These are phyloP conservation scores for Colletotrichum sp. DNA, from an alignment of 2,329 filamentous ascomycete species.

Conservation along the genomic window DNA sequence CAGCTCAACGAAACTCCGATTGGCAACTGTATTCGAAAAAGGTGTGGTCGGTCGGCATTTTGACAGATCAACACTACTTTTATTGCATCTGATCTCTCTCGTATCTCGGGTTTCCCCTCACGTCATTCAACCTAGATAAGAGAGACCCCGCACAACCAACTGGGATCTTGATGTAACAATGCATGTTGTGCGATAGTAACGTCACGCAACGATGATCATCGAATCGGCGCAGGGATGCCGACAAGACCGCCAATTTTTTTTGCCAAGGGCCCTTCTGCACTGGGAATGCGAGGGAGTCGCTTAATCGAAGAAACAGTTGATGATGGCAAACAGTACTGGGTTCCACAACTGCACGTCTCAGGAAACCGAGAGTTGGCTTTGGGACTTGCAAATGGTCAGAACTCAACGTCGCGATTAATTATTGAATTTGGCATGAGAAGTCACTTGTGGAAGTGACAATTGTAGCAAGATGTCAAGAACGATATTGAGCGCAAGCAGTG, in stretches of 20 bases:
- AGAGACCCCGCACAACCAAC: neutral
- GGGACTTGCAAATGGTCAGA: neutral
- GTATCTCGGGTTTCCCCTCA: neutral
- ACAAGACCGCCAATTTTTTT: neutral
- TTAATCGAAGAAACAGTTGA: neutral
- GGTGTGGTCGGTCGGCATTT: neutral
- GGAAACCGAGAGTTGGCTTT: neutral
- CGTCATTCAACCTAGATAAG: neutral
- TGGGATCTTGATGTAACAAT: neutral
- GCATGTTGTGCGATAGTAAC: neutral
- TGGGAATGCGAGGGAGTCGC: fast-evolving
- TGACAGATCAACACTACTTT: neutral
- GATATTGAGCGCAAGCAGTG: neutral
- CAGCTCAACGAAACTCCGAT: neutral
- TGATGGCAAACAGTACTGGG: fast-evolving
- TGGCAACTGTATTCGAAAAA: neutral
- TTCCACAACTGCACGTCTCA: neutral
- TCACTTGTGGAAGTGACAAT: fast-evolving
- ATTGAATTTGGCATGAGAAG: neutral
- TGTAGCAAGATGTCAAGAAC: neutral
- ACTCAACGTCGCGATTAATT: neutral
- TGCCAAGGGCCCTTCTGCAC: neutral
- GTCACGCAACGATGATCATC: neutral
- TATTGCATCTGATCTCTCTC: neutral
- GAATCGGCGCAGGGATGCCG: neutral